phyloP scores from a whole-genome alignment of 2,329 filamentous ascomycete genomes.

The Fusarium luffae region DNA sequence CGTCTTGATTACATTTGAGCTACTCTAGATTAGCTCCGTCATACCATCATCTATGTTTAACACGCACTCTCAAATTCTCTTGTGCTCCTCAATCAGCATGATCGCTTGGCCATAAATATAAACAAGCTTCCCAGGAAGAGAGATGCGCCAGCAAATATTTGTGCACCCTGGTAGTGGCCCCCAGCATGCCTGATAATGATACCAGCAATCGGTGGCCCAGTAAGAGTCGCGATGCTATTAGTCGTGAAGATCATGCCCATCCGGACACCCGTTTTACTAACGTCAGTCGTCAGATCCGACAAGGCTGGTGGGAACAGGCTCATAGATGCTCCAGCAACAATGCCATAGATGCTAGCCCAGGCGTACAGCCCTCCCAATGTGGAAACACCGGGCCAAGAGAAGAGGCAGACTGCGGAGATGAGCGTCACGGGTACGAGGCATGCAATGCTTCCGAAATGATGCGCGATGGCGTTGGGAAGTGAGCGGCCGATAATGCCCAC shows the following conservation, averaged over 20 bases:
- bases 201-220: conserved; percentile 46
- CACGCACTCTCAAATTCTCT: background rate
- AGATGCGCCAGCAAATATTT: conserved; percentile 42
- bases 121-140: conserved; percentile 32
- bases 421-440: conserved; percentile 55
- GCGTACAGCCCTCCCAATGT: conserved; percentile 42
- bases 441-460: conserved; percentile 62
- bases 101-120: background rate
- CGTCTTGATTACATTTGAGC: background rate
- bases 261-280: conserved; percentile 48
- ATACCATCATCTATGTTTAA: background rate
- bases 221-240: conserved; percentile 47
- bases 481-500: conserved; percentile 1
- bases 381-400: conserved; percentile 47
- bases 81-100: background rate
- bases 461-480: conserved; percentile 3
- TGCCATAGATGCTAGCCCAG: conserved; percentile 58
- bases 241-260: conserved; percentile 52
- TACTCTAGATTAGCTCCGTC: background rate
- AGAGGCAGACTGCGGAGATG: conserved; percentile 40
- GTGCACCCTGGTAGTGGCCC: conserved; percentile 39
- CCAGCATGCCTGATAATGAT: conserved; percentile 31
- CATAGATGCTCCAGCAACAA: conserved; percentile 62
- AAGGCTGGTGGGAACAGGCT: conserved; percentile 62
- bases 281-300: conserved; percentile 53